A percentile compares a stretch with the other conserved stretches of the same genome.
Evolutionary conservation across 1,284 basidiomycete species (phyloP).

Genomic region (Ceratobasidium sp.): DNA sequence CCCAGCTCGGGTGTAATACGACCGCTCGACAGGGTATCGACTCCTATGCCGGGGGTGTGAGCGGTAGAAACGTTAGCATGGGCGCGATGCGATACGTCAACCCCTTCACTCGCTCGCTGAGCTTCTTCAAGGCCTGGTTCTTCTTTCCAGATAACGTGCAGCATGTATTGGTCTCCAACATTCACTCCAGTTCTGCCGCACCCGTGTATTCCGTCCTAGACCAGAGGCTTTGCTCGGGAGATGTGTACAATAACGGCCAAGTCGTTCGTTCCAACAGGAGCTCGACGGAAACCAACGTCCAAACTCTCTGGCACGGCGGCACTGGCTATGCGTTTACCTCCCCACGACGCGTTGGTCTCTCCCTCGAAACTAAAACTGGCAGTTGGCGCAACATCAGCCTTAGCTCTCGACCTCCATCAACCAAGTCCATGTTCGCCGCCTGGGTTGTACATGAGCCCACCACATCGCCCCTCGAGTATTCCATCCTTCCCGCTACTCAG

Average conservation of each 20-base stretch:
- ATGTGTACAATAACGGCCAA: constrained; percentile 56
- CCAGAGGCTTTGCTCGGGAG: constrained; percentile 58
- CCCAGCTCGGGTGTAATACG: constrained; percentile 55
- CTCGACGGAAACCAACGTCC: constrained; percentile 49
- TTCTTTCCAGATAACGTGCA: constrained; percentile 68
- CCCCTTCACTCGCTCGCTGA: constrained; percentile 60
- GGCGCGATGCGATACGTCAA: constrained; percentile 62
- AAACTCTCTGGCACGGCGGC: constrained; percentile 64
- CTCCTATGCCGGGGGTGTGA: constrained; percentile 67
- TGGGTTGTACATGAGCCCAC: constrained; percentile 58
- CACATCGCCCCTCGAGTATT: constrained; percentile 55
- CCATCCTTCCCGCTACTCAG: constrained; percentile 57
- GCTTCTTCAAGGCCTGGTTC: constrained; percentile 74
- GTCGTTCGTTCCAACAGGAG: constrained; percentile 39
- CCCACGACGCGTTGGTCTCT: not conserved
- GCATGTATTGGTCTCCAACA: constrained; percentile 64
- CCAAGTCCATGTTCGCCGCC: constrained; percentile 66
- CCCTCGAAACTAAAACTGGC: constrained; percentile 56
- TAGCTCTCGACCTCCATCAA: constrained; percentile 58
- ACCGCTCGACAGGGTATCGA: constrained; percentile 56
- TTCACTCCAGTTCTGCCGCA: constrained; percentile 54
- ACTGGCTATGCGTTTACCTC: constrained; percentile 56
- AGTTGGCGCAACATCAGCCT: constrained; percentile 68
- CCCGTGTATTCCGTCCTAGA: constrained; percentile 69
- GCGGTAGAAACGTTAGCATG: constrained; percentile 60